A percentile compares a stretch with the other conserved stretches of the same genome.
phyloP scores from a whole-genome alignment of 768 basidiomycete genomes.

The Neoboletus subvelutipes region DNA sequence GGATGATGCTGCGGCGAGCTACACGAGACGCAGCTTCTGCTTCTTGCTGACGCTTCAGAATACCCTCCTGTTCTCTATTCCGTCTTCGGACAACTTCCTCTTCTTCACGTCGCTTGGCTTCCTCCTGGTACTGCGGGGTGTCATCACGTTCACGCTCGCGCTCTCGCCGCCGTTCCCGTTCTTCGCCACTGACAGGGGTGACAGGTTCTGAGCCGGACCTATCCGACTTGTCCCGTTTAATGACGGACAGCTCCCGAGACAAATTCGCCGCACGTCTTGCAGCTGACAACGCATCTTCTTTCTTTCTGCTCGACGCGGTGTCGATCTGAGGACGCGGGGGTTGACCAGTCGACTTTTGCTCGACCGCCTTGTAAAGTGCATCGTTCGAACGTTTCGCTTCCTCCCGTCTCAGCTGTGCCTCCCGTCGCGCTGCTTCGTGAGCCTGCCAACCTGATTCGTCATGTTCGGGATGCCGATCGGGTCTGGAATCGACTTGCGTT shows the following conservation, averaged over 20 bases:
- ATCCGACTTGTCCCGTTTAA: constrained; percentile 24
- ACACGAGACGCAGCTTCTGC: constrained; percentile 50
- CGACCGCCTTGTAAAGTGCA: constrained; percentile 32
- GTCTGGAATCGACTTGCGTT: constrained; percentile 27
- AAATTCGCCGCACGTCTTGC: constrained; percentile 27
- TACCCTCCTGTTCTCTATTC: constrained; percentile 55
- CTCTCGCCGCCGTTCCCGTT: constrained; percentile 26
- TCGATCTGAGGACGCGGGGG: constrained; percentile 30
- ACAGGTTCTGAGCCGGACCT: constrained; percentile 26
- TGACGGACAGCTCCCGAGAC: constrained; percentile 26
- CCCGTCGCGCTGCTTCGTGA: constrained; percentile 32
- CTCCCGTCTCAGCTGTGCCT: constrained; percentile 34
- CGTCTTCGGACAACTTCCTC: constrained; percentile 46
- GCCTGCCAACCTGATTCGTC: constrained; percentile 35
- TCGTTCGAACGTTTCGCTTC: constrained; percentile 36
- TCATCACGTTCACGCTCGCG: constrained; percentile 27
- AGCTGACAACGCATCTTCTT: constrained; percentile 29
- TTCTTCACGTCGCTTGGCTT: constrained; percentile 45
- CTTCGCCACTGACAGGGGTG: constrained; percentile 30
- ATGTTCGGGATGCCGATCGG: constrained; percentile 24
- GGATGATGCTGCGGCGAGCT: constrained; percentile 37
- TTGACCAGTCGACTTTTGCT: constrained; percentile 17
- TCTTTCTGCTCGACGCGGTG: constrained; percentile 28
- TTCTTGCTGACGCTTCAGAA: constrained; percentile 58
- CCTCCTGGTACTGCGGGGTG: constrained; percentile 42